A percentile compares a stretch with the other conserved stretches of the same genome.
phyloP scores from a whole-genome alignment of 768 basidiomycete genomes.

The Russula sp. region DNA sequence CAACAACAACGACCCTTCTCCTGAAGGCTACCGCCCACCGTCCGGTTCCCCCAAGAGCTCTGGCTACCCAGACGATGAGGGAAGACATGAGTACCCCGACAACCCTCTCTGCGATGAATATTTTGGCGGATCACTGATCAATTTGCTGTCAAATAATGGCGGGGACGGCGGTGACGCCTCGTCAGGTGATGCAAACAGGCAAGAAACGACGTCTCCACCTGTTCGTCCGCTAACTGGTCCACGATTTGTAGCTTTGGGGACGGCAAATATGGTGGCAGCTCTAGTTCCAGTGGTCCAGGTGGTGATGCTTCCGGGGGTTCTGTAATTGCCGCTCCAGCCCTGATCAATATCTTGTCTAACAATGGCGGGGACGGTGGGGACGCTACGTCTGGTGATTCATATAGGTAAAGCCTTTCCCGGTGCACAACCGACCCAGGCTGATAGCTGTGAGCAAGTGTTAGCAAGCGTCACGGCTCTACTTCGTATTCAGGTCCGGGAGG shows the following conservation, averaged over 20 bases:
- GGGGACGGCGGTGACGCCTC: constrained; percentile 27
- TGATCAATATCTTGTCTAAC: constrained; percentile 32
- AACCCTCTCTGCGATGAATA: not conserved
- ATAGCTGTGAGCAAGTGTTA: not conserved
- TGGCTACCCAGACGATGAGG: not conserved
- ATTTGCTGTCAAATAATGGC: constrained; percentile 32
- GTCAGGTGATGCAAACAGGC: constrained; percentile 24
- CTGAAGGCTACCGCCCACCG: not conserved
- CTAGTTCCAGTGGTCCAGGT: constrained; percentile 13
- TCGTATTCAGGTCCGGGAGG: constrained; percentile 16
- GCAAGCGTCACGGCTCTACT: constrained; percentile 1
- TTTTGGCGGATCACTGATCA: constrained; percentile 25
- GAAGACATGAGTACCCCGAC: not conserved
- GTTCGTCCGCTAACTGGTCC: not conserved
- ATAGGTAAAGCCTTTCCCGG: not conserved
- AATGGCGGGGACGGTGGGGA: constrained; percentile 26
- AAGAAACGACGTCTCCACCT: not conserved
- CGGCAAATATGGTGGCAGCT: not conserved
- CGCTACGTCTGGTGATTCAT: constrained; percentile 12
- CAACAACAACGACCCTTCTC: not conserved
- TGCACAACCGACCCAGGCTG: not conserved
- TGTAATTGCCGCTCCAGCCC: constrained; percentile 9
- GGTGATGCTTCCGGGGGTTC: constrained; percentile 22
- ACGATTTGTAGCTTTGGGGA: not conserved
- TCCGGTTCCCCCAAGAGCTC: not conserved